Evolutionary conservation across 2,329 filamentous ascomycete genomes (phyloP), one percentile per base, ranked within the genome.

Genomic region (Metarhizium guizhouense): DNA sequence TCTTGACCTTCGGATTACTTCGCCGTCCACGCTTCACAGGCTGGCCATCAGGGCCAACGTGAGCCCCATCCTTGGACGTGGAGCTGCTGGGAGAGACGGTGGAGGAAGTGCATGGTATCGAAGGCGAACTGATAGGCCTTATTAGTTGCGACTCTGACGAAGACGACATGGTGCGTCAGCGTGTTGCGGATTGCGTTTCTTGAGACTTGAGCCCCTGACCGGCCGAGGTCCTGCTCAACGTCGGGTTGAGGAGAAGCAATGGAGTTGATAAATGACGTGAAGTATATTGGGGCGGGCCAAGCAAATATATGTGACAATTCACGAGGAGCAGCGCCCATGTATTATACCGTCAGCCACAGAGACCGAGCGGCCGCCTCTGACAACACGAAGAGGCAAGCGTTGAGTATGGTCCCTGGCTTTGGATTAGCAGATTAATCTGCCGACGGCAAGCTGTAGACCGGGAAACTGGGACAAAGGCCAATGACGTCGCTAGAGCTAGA

Each of bases 1-100:
- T 86, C 71, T 84, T 85, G 60, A 85, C 83, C 65, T 86, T 85
- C 14, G 80, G 79, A 60, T 75, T 79, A 65, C 80, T 83, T 32
- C 73, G 77, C 54, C 80, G 73, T 14, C 71, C 72, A 53, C 78
- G 74, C 64, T 75, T 80, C 40, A 65, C 53, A 4, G 52, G 47
- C 36, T 47, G 47, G 20, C 5, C 45, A 48, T 49, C 51, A 16
- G 50, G 30, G 13, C 18, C 43, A 18, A 18, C n/a, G 7, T 38
- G 32, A n/a, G 8, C 7, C 10, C 29, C 38, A 6, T 51, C 10
- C 11, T 47, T 36, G 13, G 50, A 30, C 14, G 6, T 36, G 3
- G 38, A 55, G 40, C 36, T 18, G 10, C 16, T n/a, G 32, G 10
- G 32, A 16, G 11, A 25, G 34, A 10, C 20, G 18, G 4, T 40